Base-by-base conservation (phyloP, 2,329 filamentous ascomycete genomes). In the Diaporthe destruens region DNA sequence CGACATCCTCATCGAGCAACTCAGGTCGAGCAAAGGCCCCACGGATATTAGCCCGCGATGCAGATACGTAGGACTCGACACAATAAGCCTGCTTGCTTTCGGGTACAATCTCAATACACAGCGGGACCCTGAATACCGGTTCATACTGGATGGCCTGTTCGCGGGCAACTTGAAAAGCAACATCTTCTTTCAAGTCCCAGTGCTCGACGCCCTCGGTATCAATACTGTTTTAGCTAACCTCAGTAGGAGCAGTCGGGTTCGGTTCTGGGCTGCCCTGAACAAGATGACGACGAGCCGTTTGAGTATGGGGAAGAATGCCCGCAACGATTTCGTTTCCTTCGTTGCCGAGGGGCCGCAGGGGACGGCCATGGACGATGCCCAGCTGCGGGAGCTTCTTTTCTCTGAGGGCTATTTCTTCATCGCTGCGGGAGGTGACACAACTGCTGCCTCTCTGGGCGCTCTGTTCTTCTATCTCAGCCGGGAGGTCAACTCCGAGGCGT, bases 391-490 rank as follows among this genome's bases (percentile, higher is more conserved):
- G 39, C 39, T 61, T 14, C 16, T 63, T 16, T 1, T 63, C 5
- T 20, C 39, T 16, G 57, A 63, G 25, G 57, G 57, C 5, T 14
- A 47, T 6, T 47, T 63, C 57, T 47, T 63, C 18, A 23, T 63
- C 6, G 3, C 57, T 1, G 57, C 57, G 4, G 39, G 57, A 2
- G 57, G 57, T 9, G 57, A 63, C 12, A 63, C 67, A 20, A 69
- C 67, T 32, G 53, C 67, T 5, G 56, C 53, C 2, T 20, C 34
- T 4, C 16, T 59, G 0, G 14, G 53, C 5, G 67, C 53, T 7
- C 67, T 69, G 2, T 59, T 69, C 25, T 69, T 69, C 53, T 69
- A 69, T 2, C 42, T 59, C 14, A 20, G 29, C 23, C 20, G 67
- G 11, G 34, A 25, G n/a, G 18, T 12, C 54, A 69, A 51, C 14